These are phyloP conservation scores for Aspergillus pseudotamarii DNA, from an alignment of 2,329 filamentous ascomycete species.

Conservation along the genomic window DNA sequence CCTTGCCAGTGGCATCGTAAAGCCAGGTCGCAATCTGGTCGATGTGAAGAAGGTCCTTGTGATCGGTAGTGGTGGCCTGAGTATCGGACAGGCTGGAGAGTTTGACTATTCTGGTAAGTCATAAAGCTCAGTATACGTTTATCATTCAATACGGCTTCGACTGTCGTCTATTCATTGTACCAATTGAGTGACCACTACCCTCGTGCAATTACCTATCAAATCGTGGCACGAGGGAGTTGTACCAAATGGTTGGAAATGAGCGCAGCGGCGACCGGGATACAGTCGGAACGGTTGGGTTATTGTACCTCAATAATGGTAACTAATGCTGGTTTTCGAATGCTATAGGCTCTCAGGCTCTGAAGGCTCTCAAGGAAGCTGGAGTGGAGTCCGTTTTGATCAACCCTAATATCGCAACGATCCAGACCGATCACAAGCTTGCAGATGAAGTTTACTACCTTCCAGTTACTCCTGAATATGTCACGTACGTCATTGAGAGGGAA, in stretches of 20 bases:
- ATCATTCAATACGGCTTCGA: not conserved
- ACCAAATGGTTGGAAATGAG: not conserved
- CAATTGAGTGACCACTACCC: not conserved
- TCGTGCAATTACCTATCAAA: not conserved
- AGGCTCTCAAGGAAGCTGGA: conserved; percentile 93
- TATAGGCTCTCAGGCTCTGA: conserved; percentile 89
- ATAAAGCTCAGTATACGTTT: not conserved
- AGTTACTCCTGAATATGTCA: conserved; percentile 95
- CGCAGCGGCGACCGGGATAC: not conserved
- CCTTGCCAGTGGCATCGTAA: conserved; percentile 82
- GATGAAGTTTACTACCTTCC: conserved; percentile 98
- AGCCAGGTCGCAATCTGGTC: conserved; percentile 73
- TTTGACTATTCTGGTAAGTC: conserved; percentile 95
- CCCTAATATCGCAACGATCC: conserved; percentile 97
- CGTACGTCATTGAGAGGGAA: conserved; percentile 95
- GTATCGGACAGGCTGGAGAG: conserved; percentile 96
- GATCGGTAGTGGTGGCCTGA: conserved; percentile 91
- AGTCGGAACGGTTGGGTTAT: not conserved
- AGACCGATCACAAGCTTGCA: conserved; percentile 93
- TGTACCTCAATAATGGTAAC: conserved; percentile 10
- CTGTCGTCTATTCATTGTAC: not conserved
- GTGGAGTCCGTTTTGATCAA: conserved; percentile 92
- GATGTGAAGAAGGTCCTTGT: conserved; percentile 97
- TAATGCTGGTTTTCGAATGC: conserved; percentile 20
- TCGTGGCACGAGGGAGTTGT: not conserved